Percentiles rank a stretch among this genome's conserved stretches.
phyloP scores from a whole-genome alignment of 176 grass and related monocot species.

The Phragmites australis region DNA sequence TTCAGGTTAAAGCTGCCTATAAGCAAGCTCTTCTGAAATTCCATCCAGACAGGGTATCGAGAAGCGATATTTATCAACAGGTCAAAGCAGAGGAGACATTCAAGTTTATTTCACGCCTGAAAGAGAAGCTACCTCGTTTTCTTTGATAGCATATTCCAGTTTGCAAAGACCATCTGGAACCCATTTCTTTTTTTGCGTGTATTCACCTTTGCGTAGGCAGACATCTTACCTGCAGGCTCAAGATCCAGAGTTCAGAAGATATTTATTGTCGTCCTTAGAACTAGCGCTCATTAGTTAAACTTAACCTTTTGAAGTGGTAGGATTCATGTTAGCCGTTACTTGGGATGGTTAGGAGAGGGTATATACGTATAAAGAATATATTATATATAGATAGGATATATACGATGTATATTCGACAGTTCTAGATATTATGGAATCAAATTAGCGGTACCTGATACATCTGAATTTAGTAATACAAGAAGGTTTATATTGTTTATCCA shows the following conservation, averaged over 20 bases:
- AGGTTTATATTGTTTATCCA: no score
- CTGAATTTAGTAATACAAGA: no score
- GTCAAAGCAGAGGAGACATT: slow-evolving; percentile 95
- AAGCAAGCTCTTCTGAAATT: slow-evolving; percentile 87
- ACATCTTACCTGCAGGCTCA: background rate
- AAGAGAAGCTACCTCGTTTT: slow-evolving; percentile 62
- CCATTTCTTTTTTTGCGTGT: background rate
- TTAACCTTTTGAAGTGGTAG: background rate
- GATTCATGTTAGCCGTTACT: background rate
- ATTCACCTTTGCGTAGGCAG: slow-evolving; percentile 23
- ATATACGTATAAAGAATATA: no score
- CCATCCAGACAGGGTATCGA: slow-evolving; percentile 85
- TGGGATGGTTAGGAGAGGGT: no score
- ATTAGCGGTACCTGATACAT: no score
- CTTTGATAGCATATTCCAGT: slow-evolving; percentile 28
- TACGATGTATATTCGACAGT: no score
- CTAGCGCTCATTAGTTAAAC: background rate
- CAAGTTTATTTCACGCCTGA: slow-evolving; percentile 90
- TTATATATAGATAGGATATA: no score
- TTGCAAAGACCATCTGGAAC: background rate
- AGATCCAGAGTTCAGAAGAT: background rate
- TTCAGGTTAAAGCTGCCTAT: slow-evolving; percentile 76
- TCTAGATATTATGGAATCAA: no score
- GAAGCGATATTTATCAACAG: slow-evolving; percentile 71
- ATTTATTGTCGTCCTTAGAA: slow-evolving; percentile 30